Base-by-base conservation (phyloP, 2,329 filamentous ascomycete species). In the Neurospora sp. region DNA sequence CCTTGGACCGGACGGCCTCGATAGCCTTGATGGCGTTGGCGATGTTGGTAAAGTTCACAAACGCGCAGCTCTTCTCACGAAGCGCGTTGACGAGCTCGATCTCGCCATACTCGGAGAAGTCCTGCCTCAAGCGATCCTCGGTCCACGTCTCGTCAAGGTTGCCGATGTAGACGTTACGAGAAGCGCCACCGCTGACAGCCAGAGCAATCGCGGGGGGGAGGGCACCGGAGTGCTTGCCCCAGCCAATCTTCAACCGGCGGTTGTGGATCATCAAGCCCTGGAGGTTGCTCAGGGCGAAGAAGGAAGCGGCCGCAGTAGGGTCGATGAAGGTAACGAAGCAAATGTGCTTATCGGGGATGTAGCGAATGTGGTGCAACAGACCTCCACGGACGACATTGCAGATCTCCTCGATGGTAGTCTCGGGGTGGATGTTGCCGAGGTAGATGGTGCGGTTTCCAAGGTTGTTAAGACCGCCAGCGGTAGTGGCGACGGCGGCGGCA, bases 281-380 rank as follows among this genome's bases (percentile, higher is more conserved):
- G 37, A 99, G 85, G 82, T 98, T 98, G 86, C 94, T 97, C 71
- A 99, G 84, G 57, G 96, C 96, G 77, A 97, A 99, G 84, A 99
- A 99, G 0, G 95, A 97, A 52, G 96, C 96, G 33, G 96, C 96
- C 3, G 96, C 96, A 33, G 96, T 99, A 8, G 96, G 96, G 78
- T 99, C 96, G 80, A 99, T 98, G 82, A 99, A 99, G 1, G 96
- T 99, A 70, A 99, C 96, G 78, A 99, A 99, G 85, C 96, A 99
- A 76, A 99, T 99, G 82, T 99, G 96, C 88, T 99, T 99, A 84
- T 99, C 96, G 6, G 96, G 96, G 76, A 99, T 99, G 82, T 98
- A 99, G 75, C 96, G 93, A 80, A 99, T 97, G 81, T 99, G 96
- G 81, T 99, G 96, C 76, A 99, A 86, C 74, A 99, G 87, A 76